Evolutionary conservation across 768 basidiomycete genomes (phyloP).

Genomic region (Mycena haematopus): DNA sequence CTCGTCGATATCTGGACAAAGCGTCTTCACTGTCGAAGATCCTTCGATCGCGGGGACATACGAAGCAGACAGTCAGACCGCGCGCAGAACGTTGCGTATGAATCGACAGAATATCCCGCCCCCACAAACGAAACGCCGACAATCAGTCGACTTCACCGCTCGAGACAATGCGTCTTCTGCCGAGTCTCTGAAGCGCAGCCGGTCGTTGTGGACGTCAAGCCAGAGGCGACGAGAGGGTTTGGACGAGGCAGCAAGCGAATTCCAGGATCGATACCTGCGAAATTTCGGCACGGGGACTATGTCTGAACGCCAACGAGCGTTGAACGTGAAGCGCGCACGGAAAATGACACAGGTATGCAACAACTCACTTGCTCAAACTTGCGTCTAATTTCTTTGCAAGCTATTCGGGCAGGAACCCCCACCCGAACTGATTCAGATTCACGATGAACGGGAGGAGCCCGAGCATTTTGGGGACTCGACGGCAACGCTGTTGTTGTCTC

Average conservation of each 20-base stretch:
- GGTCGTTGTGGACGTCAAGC: slow-evolving; percentile 36
- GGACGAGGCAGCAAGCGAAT: slow-evolving; percentile 23
- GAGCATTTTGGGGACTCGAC: slow-evolving; percentile 31
- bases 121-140: slow-evolving; percentile 10
- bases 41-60: slow-evolving; percentile 3
- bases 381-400: slow-evolving; percentile 35
- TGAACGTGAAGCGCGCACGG: slow-evolving; percentile 52
- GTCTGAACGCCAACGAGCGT: slow-evolving; percentile 43
- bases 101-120: slow-evolving; percentile 35
- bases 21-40: slow-evolving; percentile 8
- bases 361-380: background rate
- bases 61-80: slow-evolving; percentile 20
- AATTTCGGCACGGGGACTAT: slow-evolving; percentile 32
- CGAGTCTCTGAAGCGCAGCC: slow-evolving; percentile 35
- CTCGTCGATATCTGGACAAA: slow-evolving; percentile 17
- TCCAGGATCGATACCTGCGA: slow-evolving; percentile 32
- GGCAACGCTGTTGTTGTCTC: slow-evolving; percentile 24
- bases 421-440: slow-evolving; percentile 45
- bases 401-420: slow-evolving; percentile 59
- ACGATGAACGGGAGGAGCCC: slow-evolving; percentile 30
- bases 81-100: slow-evolving; percentile 19
- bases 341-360: slow-evolving; percentile 57
- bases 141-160: slow-evolving; percentile 13
- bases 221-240: slow-evolving; percentile 15
- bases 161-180: slow-evolving; percentile 5